These are phyloP conservation scores for Stachybotrys elegans DNA, from an alignment of 2,329 filamentous ascomycete genomes.

Conservation along the genomic window DNA sequence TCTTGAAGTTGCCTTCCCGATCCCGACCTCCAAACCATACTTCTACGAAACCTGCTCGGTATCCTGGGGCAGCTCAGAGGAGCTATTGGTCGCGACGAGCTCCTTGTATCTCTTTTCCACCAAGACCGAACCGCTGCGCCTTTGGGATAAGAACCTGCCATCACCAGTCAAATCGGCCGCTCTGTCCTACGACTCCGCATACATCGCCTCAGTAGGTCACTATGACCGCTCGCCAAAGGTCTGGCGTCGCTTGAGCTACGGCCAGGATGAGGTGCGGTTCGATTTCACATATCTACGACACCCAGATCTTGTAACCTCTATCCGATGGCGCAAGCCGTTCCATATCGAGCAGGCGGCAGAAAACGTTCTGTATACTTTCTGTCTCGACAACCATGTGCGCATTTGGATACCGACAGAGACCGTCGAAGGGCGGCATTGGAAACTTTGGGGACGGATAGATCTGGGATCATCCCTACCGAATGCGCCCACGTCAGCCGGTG, in stretches of 20 bases:
- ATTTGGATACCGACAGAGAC: constrained; percentile 79
- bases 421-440: constrained; percentile 65
- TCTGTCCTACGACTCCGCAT: constrained; percentile 80
- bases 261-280: constrained; percentile 76
- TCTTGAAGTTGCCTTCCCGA: constrained; percentile 56
- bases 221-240: constrained; percentile 85
- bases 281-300: constrained; percentile 90
- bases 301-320: constrained; percentile 68
- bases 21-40: constrained; percentile 21
- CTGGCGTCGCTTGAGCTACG: constrained; percentile 84
- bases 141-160: constrained; percentile 73
- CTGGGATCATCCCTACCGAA: constrained; percentile 63
- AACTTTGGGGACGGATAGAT: constrained; percentile 78
- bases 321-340: constrained; percentile 80
- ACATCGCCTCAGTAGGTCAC: constrained; percentile 75
- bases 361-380: constrained; percentile 87
- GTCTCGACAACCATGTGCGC: constrained; percentile 71
- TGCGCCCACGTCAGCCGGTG: constrained; percentile 12
- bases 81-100: constrained; percentile 73
- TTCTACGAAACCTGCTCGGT: constrained; percentile 42
- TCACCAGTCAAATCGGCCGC: constrained; percentile 68
- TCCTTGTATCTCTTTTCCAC: constrained; percentile 64
- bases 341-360: constrained; percentile 74
- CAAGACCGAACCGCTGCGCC: constrained; percentile 41
- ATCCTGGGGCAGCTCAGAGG: constrained; percentile 84